Percentiles rank a stretch among this genome's conserved stretches.
phyloP scores from a whole-genome alignment of 371 early-diverging fungal species.

The Apophysomyces variabilis region DNA sequence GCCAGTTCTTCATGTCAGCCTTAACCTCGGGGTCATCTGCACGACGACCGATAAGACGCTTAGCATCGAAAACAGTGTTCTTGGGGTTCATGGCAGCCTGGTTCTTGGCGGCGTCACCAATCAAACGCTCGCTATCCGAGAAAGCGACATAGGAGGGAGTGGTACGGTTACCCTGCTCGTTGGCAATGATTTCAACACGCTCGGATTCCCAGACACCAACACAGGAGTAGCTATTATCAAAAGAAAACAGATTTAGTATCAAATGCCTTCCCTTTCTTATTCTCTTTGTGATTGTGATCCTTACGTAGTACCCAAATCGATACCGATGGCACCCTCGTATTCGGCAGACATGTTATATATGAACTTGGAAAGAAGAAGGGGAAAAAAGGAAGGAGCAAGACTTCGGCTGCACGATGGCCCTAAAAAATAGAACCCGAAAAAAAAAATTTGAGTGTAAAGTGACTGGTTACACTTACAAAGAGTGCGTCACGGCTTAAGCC shows the following conservation, averaged over 20 bases:
- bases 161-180: constrained; percentile 86
- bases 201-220: constrained; percentile 93
- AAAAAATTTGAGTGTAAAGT: constrained; percentile 15
- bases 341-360: constrained; percentile 62
- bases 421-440: constrained; percentile 16
- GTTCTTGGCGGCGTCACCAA: constrained; percentile 95
- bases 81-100: constrained; percentile 91
- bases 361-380: constrained; percentile 29
- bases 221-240: constrained; percentile 74
- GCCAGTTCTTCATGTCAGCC: constrained; percentile 82
- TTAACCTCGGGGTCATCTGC: constrained; percentile 86
- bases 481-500: constrained; percentile 4
- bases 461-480: constrained; percentile 10
- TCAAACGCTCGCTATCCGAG: constrained; percentile 88
- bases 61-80: constrained; percentile 92
- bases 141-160: constrained; percentile 98
- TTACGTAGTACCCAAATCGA: constrained; percentile 56
- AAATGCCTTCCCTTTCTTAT: not conserved
- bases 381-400: constrained; percentile 35
- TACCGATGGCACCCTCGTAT: constrained; percentile 74
- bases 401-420: not conserved
- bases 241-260: not conserved
- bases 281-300: not conserved
- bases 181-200: constrained; percentile 84
- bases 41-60: constrained; percentile 96